Conservation (phyloP, 306 rosid genomes). For the Malus asiatica region DNA sequence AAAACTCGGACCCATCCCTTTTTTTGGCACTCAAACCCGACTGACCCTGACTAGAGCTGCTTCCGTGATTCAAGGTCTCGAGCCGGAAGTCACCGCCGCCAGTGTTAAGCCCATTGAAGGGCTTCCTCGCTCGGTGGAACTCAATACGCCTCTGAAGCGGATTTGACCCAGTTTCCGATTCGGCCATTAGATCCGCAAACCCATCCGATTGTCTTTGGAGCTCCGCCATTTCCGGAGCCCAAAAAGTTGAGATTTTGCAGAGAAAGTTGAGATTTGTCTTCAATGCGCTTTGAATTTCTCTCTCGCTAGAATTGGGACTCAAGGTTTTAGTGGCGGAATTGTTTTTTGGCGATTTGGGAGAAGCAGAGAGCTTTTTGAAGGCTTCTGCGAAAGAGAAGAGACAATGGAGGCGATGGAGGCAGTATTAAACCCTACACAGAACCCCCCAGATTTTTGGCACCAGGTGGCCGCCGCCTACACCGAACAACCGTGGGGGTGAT, state of each 20-base stretch:
- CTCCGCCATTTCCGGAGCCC: conserved; percentile 24
- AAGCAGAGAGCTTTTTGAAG: conserved; percentile 24
- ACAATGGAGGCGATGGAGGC: not conserved
- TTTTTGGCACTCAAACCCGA: conserved; percentile 30
- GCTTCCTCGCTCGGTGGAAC: conserved; percentile 46
- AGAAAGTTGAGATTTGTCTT: not conserved
- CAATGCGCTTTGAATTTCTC: not conserved
- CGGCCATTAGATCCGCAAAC: conserved; percentile 11
- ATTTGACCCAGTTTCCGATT: conserved; percentile 12
- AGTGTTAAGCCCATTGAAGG: conserved; percentile 46
- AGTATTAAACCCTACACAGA: conserved; percentile 76
- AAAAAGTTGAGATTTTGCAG: not conserved
- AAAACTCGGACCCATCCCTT: conserved; percentile 47
- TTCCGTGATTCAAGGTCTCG: conserved; percentile 70
- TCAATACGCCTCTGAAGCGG: conserved; percentile 37
- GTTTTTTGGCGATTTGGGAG: not conserved
- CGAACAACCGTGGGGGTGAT: not conserved
- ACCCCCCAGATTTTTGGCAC: conserved; percentile 11
- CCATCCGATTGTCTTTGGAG: conserved; percentile 2
- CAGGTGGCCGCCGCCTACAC: not conserved
- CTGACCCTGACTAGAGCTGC: conserved; percentile 1
- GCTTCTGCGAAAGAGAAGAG: conserved; percentile 41
- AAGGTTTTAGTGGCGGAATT: not conserved
- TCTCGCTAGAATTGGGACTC: not conserved
- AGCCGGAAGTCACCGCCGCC: conserved; percentile 50